Percentiles rank a stretch among this genome's conserved stretches.
These are phyloP conservation scores for Cucurbita argyrosperma DNA, from an alignment of 306 rosid species.

Conservation along the genomic window DNA sequence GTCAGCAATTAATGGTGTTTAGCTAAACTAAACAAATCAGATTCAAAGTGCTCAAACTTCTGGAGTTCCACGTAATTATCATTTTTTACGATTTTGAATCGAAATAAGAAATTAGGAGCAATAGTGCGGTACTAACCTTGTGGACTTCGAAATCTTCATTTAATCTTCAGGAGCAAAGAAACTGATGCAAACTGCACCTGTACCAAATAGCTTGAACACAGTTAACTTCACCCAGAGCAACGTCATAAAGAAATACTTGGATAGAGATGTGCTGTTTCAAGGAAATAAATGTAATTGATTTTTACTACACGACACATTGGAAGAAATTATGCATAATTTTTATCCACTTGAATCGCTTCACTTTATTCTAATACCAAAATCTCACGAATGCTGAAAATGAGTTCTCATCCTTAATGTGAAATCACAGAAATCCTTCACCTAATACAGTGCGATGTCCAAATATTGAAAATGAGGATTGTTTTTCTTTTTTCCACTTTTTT, in stretches of 20 bases:
- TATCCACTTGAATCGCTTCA: constrained; percentile 25
- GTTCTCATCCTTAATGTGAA: constrained; percentile 18
- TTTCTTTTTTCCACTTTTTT: too few relatives aligned
- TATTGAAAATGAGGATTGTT: not conserved
- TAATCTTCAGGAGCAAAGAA: not conserved
- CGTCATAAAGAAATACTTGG: not conserved
- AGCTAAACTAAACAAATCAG: not conserved
- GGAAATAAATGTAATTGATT: not conserved
- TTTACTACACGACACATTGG: constrained; percentile 25
- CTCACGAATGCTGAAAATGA: constrained; percentile 62
- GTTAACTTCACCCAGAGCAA: not conserved
- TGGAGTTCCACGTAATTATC: constrained; percentile 16
- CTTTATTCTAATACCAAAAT: constrained; percentile 41
- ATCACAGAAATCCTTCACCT: too few relatives aligned
- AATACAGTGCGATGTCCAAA: not conserved
- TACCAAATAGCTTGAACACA: not conserved
- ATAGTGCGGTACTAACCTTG: constrained; percentile 22
- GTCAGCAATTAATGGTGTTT: not conserved
- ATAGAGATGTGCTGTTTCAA: not conserved
- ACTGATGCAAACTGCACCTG: not conserved
- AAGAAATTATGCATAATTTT: constrained; percentile 27
- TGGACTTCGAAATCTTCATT: not conserved
- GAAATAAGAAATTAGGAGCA: constrained; percentile 6
- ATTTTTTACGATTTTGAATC: constrained; percentile 28
- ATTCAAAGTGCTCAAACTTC: constrained; percentile 11